Evolutionary conservation across 2,329 filamentous ascomycete genomes (phyloP), one percentile per base, ranked within the genome.

Genomic region (Pestalotiopsis sp.): DNA sequence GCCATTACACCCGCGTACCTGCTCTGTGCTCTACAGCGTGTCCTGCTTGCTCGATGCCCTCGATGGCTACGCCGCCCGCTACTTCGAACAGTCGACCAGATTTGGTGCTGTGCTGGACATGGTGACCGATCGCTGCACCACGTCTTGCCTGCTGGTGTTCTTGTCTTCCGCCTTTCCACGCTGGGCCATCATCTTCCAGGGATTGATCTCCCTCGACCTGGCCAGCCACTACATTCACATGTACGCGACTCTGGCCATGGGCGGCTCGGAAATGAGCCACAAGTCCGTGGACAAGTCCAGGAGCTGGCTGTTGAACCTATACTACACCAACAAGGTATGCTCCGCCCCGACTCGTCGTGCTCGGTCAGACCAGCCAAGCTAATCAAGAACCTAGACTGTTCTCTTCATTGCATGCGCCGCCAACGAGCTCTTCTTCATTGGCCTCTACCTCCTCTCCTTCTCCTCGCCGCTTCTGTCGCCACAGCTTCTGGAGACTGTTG

Each of bases 181-280:
- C 68, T 98, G 94, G 92, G 91, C 93, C 72, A 94, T 98, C 74
- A 78, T 98, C 69, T 99, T 99, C 87, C 96, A 99, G 84, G 90
- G 92, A 59, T 84, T 99, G 77, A 97, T 99, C 80, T 92, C 92
- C 67, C 84, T 99, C 75, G 96, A 99, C 81, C 87, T 99, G 72
- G 93, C 96, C 36, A 97, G 94, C 80, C 96, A 99, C 82, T 99
- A 98, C 80, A 95, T 98, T 86, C 96, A 99, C 84, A 99, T 99
- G 96, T 98, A 97, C 79, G 93, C 95, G 13, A 97, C 94, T 0
- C 85, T 98, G 76, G 91, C 91, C 72, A 96, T 97, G 90, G 94
- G 92, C 66, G 94, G 93, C 66, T 87, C 89, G 66, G 88, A 90
- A 74, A 93, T 83, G 72, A 91, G 94, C 84, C 96, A 99, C 85